Evolutionary conservation across 2,329 filamentous ascomycete genomes (phyloP).

Genomic region (Fusarium scirpi): DNA sequence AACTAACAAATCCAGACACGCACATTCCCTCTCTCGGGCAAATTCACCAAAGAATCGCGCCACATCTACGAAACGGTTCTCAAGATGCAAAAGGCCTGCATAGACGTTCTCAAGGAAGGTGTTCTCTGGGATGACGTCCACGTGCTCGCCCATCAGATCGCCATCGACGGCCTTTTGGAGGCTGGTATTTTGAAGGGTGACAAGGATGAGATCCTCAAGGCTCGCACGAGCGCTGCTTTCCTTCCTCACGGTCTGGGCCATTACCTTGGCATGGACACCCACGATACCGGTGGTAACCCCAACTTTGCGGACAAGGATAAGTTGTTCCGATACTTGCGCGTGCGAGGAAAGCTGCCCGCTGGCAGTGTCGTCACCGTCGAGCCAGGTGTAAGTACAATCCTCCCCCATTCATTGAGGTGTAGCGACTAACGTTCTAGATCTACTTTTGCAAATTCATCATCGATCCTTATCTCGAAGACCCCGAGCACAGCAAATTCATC

Average conservation of each 20-base stretch:
- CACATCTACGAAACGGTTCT: slow-evolving; percentile 86
- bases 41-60: slow-evolving; percentile 76
- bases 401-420: too few relatives aligned
- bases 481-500: slow-evolving; percentile 80
- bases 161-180: slow-evolving; percentile 80
- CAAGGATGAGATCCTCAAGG: slow-evolving; percentile 78
- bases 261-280: slow-evolving; percentile 92
- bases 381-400: slow-evolving; percentile 74
- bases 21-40: slow-evolving; percentile 83
- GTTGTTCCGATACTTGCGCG: slow-evolving; percentile 88
- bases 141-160: slow-evolving; percentile 80
- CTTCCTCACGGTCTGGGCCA: slow-evolving; percentile 93
- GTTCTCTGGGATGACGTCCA: slow-evolving; percentile 87
- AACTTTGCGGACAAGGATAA: slow-evolving; percentile 83
- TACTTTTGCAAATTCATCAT: slow-evolving; percentile 96
- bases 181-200: slow-evolving; percentile 80
- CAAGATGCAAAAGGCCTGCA: slow-evolving; percentile 86
- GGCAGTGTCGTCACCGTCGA: slow-evolving; percentile 93
- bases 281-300: slow-evolving; percentile 84
- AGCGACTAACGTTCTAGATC: slow-evolving; percentile 60
- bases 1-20: slow-evolving; percentile 68
- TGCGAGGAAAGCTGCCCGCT: slow-evolving; percentile 79
- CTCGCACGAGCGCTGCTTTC: slow-evolving; percentile 87
- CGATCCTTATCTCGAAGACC: slow-evolving; percentile 79
- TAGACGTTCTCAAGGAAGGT: slow-evolving; percentile 77